phyloP scores from a whole-genome alignment of 2,329 filamentous ascomycete genomes.

The Neopestalotiopsis clavispora region DNA sequence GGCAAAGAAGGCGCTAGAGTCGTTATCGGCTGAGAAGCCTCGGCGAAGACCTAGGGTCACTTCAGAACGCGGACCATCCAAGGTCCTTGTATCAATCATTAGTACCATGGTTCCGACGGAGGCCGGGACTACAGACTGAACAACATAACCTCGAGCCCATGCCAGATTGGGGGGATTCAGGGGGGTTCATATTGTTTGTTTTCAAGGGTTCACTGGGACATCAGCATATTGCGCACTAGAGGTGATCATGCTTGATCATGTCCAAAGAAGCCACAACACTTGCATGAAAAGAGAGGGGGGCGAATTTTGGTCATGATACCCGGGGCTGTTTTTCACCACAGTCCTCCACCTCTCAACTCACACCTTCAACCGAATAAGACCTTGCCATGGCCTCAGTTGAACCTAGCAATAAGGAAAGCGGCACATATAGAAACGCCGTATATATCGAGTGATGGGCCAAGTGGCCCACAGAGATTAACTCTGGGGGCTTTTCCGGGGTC shows the following conservation, averaged over 20 bases:
- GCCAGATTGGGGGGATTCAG: not conserved
- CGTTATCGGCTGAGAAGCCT: constrained; percentile 66
- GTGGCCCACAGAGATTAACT: not conserved
- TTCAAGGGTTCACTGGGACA: not conserved
- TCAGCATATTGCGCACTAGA: not conserved
- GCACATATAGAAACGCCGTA: not conserved
- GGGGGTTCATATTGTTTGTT: not conserved
- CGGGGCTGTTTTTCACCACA: constrained; percentile 7
- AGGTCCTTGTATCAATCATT: not conserved
- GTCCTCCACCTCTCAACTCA: constrained; percentile 12
- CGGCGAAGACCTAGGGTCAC: not conserved
- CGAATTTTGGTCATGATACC: constrained; percentile 18
- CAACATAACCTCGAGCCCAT: constrained; percentile 5
- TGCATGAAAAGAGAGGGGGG: constrained; percentile 1
- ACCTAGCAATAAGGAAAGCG: not conserved
- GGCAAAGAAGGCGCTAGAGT: constrained; percentile 93
- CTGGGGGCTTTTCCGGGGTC: not conserved
- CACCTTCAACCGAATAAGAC: not conserved
- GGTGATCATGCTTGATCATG: constrained; percentile 3
- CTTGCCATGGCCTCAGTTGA: constrained; percentile 8
- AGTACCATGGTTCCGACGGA: not conserved
- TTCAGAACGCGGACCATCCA: not conserved
- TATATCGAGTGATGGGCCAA: not conserved
- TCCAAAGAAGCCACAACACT: not conserved
- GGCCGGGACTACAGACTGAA: not conserved